Percentiles rank a stretch among this genome's conserved stretches.
Evolutionary conservation across 2,329 filamentous ascomycete genomes (phyloP).

Genomic region (Trichoderma semiorbis): DNA sequence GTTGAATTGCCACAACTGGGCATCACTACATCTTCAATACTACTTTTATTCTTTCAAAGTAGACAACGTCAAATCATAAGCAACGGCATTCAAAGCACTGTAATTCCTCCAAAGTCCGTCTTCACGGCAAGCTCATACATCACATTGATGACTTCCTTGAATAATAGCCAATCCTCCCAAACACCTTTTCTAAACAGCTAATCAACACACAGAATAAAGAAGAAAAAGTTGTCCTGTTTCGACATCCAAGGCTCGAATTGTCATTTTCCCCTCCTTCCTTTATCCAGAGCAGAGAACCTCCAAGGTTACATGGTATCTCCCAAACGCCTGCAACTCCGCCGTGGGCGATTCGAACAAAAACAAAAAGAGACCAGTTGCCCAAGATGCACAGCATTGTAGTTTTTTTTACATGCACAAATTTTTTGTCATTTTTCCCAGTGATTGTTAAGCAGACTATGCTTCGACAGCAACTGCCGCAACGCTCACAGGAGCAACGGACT

Average conservation of each 20-base stretch:
- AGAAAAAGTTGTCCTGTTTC: conserved; percentile 7
- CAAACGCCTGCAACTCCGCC: conserved; percentile 38
- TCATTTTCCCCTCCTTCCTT: conserved; percentile 23
- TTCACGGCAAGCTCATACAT: background rate
- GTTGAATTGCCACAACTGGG: background rate
- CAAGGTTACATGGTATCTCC: conserved; percentile 38
- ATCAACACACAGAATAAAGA: background rate
- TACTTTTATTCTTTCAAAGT: background rate
- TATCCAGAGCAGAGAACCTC: conserved; percentile 23
- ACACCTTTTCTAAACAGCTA: conserved; percentile 15
- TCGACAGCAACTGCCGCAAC: conserved; percentile 37
- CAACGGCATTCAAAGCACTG: background rate
- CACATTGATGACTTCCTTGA: background rate
- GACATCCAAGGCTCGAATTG: conserved; percentile 17
- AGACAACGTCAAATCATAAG: background rate
- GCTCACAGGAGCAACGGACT: conserved; percentile 32
- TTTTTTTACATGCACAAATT: conserved; percentile 33
- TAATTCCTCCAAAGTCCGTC: background rate
- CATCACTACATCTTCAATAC: background rate
- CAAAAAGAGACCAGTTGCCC: conserved; percentile 29
- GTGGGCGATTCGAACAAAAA: conserved; percentile 26
- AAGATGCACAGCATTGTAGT: conserved; percentile 34
- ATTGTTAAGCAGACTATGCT: conserved; percentile 27
- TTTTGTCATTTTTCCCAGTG: background rate
- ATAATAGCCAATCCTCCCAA: background rate